These are phyloP conservation scores for Pseudoscleropodium purum DNA, from an alignment of 225 moss, liverwort and hornwort species.

Conservation along the genomic window DNA sequence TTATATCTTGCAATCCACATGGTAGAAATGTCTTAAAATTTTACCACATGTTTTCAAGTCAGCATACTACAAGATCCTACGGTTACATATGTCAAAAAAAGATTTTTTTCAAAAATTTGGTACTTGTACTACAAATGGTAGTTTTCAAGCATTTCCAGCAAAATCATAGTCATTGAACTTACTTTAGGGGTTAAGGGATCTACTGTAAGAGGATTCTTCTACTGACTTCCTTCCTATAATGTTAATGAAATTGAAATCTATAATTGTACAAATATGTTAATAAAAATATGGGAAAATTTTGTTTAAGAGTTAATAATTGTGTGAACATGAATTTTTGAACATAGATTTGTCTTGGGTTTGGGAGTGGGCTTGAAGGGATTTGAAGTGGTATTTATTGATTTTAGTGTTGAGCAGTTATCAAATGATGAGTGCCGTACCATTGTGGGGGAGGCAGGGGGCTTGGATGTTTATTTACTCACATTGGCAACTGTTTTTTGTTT, in stretches of 20 bases:
- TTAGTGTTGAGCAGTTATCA: background rate
- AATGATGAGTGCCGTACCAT: slow-evolving; percentile 13
- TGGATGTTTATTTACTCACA: background rate
- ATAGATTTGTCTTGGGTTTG: background rate
- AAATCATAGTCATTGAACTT: no score
- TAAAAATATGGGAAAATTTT: background rate
- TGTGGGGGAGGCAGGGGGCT: background rate
- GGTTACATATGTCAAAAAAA: no score
- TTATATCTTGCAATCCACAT: no score
- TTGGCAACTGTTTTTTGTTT: background rate
- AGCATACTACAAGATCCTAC: no score
- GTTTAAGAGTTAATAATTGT: background rate
- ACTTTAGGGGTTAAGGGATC: no score
- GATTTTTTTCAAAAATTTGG: no score
- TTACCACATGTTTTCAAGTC: no score
- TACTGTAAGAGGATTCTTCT: background rate
- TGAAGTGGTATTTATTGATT: background rate
- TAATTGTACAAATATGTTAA: background rate
- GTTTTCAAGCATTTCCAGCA: no score
- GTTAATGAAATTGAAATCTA: background rate
- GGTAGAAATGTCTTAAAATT: no score
- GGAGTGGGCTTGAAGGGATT: background rate
- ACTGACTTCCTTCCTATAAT: background rate
- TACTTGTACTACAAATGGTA: no score
- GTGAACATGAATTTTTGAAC: no score